Evolutionary conservation across 306 rosid species (phyloP).

Genomic region (Medicago lupulina): DNA sequence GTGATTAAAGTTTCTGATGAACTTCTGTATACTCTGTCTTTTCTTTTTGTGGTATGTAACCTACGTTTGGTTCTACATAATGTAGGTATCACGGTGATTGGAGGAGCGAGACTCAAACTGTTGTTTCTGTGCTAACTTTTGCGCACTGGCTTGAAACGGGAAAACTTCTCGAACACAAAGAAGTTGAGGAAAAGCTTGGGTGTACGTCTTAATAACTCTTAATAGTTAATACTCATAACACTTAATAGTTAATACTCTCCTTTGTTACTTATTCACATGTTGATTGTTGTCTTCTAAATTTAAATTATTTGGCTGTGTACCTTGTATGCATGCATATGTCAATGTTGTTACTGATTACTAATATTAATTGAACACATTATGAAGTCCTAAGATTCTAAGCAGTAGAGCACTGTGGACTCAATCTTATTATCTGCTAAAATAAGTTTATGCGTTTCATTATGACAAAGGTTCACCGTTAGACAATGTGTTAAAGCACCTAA

Average conservation of each 20-base stretch:
- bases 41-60: constrained; percentile 31
- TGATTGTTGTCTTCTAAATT: neutral
- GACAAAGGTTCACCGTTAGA: neutral
- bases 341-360: constrained; percentile 13
- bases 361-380: constrained; percentile 30
- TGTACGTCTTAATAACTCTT: constrained; percentile 57
- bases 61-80: neutral
- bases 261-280: neutral
- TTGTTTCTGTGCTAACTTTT: constrained; percentile 82
- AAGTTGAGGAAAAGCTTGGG: constrained; percentile 81
- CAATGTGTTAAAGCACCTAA: constrained; percentile 9
- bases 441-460: constrained; percentile 12
- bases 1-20: constrained; percentile 39
- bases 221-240: constrained; percentile 8
- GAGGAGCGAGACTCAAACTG: constrained; percentile 90
- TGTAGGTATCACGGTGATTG: constrained; percentile 92
- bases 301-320: neutral
- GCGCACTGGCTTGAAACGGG: constrained; percentile 95
- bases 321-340: constrained; percentile 1
- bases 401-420: constrained; percentile 5
- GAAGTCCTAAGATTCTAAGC: neutral
- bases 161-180: constrained; percentile 74
- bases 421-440: neutral
- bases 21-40: neutral
- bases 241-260: constrained; percentile 17